phyloP scores from a whole-genome alignment of 1,139 yeast genomes.

The Zygosaccharomyces pseudobailii region DNA sequence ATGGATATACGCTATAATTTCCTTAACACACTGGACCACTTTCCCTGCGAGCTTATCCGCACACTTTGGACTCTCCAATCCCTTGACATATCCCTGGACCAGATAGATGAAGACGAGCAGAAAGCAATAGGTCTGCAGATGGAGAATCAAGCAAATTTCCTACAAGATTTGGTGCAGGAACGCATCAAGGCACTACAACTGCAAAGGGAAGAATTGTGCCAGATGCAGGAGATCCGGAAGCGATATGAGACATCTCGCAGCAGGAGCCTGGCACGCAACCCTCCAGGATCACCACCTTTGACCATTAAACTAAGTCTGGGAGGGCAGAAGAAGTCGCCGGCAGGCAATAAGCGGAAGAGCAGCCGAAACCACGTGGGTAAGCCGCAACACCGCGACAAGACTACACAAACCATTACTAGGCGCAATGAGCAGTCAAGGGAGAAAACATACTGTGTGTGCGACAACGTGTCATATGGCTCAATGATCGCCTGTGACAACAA shows the following conservation, averaged over 20 bases:
- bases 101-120: constrained; percentile 14
- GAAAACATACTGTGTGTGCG: constrained; percentile 69
- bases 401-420: neutral
- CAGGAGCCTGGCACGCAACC: neutral
- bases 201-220: constrained; percentile 18
- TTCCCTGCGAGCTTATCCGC: constrained; percentile 46
- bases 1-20: constrained; percentile 30
- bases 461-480: constrained; percentile 79
- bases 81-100: constrained; percentile 31
- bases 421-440: constrained; percentile 8
- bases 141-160: constrained; percentile 18
- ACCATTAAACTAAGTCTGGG: constrained; percentile 10
- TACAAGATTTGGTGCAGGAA: constrained; percentile 15
- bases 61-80: constrained; percentile 46
- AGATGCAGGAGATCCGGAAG: constrained; percentile 15
- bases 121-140: constrained; percentile 9
- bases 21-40: constrained; percentile 40
- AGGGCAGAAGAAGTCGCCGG: neutral
- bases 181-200: constrained; percentile 12
- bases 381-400: neutral
- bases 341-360: neutral
- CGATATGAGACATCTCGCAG: constrained; percentile 15
- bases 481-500: constrained; percentile 91
- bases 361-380: neutral
- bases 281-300: neutral